Evolutionary conservation across 1,284 basidiomycete species (phyloP), one percentile per base, ranked within the genome.

Genomic region (Cutaneotrichosporon spelunceum): DNA sequence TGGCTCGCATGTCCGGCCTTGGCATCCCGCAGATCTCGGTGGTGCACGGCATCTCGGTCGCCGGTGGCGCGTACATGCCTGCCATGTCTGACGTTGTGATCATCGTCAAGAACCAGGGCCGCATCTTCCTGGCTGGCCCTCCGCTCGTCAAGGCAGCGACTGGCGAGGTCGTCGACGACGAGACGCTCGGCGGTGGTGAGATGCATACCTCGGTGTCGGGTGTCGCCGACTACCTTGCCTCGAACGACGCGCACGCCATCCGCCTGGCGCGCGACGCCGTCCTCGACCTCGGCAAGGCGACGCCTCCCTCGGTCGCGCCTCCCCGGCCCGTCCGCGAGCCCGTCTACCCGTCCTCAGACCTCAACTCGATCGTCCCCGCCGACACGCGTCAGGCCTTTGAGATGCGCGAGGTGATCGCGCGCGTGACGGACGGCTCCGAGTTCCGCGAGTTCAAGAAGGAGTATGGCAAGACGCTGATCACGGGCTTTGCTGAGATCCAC

Each of bases 31-130:
- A 97, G 78, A 88, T 97, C 71, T 88, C 91, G 29, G 86, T 93
- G 21, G 92, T 96, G 3, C 93, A 96, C 72, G 93, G 93, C 21
- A 96, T 96, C 72, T 91, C 89, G 50, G 93, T 97, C 21, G 93
- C 93, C 3, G 82, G 83, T 42, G 76, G 76, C 42, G 76, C 76
- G 84, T 96, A 97, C 78, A 91, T 96, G 49, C 93, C 93, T 30
- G 92, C 93, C 2, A 95, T 97, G 91, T 91, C 92, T 1, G 93
- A 97, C 72, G 90, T 94, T 77, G 96, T 93, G 65, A 88, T 97
- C 72, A 97, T 96, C 67, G 94, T 97, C 52, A 75, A 75, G 62
- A 89, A 94, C 64, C 93, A 96, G 81, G 93, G 94, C 0, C 88
- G 86, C 48, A 96, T 97, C 70, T 97, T 96, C 81, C 83, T 97